A percentile compares a stretch with the other conserved stretches of the same genome.
phyloP scores from a whole-genome alignment of 176 grass and related monocot species.

The Musa itinerans region DNA sequence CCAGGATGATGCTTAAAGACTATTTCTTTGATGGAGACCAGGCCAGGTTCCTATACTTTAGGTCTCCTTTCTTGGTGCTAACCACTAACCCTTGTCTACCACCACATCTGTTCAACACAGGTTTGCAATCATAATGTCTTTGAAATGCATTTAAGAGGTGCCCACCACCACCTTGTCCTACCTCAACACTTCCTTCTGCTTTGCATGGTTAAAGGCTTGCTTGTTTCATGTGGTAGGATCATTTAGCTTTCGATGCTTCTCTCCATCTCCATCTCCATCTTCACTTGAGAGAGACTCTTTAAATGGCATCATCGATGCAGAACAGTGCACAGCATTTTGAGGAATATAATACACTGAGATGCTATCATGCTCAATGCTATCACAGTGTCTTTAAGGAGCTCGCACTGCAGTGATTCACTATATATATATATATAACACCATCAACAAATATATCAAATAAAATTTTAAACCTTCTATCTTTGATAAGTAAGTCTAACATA shows the following conservation, averaged over 20 bases:
- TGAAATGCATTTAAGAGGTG: conserved; percentile 34
- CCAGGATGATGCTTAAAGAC: conserved; percentile 18
- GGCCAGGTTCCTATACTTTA: conserved; percentile 12
- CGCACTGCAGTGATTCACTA: background rate
- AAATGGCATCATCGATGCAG: conserved; percentile 5
- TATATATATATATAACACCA: too few species aligned
- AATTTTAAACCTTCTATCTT: too few species aligned
- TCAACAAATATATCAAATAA: too few species aligned
- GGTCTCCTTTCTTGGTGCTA: conserved; percentile 35
- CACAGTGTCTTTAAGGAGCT: background rate
- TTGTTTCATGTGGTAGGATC: background rate
- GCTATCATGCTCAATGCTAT: background rate
- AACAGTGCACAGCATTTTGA: background rate
- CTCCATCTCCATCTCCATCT: background rate
- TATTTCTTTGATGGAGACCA: conserved; percentile 44
- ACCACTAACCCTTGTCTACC: conserved; percentile 42
- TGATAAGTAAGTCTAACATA: too few species aligned
- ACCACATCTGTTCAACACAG: conserved; percentile 7
- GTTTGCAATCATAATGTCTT: conserved; percentile 12
- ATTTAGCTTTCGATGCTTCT: conserved; percentile 2
- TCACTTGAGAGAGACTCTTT: background rate
- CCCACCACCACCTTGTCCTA: conserved; percentile 31
- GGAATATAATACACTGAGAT: background rate
- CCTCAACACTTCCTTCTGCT: background rate
- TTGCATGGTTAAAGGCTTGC: background rate